Evolutionary conservation across 805 yeast genomes (phyloP).

Genomic region (Candida ipomoeae): DNA sequence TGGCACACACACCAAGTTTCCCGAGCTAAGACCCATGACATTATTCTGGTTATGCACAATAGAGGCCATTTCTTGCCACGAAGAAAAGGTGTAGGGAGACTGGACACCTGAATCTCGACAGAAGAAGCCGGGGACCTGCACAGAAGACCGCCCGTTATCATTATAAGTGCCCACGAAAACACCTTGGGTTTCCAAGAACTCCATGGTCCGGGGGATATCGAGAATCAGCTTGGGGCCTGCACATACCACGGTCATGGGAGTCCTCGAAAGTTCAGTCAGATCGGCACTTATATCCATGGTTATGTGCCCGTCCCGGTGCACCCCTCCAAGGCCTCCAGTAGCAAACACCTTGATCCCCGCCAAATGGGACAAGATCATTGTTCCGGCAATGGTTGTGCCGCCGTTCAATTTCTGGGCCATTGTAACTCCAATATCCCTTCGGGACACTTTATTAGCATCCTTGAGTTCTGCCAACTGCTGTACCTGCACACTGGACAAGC

Average conservation of each 20-base stretch:
- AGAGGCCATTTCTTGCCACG: constrained; percentile 56
- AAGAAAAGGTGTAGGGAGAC: constrained; percentile 63
- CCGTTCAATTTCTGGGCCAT: constrained; percentile 65
- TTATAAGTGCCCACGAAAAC: constrained; percentile 75
- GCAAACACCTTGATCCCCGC: constrained; percentile 85
- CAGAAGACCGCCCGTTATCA: constrained; percentile 38
- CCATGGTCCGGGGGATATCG: constrained; percentile 78
- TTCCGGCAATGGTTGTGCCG: constrained; percentile 87
- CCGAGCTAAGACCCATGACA: constrained; percentile 53
- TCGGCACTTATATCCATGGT: constrained; percentile 86
- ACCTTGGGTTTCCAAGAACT: constrained; percentile 86
- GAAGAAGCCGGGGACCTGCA: constrained; percentile 75
- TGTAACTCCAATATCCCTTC: constrained; percentile 73
- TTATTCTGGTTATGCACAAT: constrained; percentile 46
- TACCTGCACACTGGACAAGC: constrained; percentile 48
- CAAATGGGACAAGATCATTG: constrained; percentile 72
- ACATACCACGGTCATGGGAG: constrained; percentile 87
- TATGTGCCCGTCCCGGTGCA: constrained; percentile 69
- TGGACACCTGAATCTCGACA: constrained; percentile 67
- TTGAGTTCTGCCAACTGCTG: constrained; percentile 43
- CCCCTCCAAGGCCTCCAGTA: constrained; percentile 93
- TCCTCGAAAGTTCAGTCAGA: constrained; percentile 74
- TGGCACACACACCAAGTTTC: constrained; percentile 76
- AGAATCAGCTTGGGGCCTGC: constrained; percentile 87
- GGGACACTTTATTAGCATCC: constrained; percentile 58